Base-by-base conservation (phyloP, 169 alveolate genomes). In the Plasmodium yoelii region DNA sequence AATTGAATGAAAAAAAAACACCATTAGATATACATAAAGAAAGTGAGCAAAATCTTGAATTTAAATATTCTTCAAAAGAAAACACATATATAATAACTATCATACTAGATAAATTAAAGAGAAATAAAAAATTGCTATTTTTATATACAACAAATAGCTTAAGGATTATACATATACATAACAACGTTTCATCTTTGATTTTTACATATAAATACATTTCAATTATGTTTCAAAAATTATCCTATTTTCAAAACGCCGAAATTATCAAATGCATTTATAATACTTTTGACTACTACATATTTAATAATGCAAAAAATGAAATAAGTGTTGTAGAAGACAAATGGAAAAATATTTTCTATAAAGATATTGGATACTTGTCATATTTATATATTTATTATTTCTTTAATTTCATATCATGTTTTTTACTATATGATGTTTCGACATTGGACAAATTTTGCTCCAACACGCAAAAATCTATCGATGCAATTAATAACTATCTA, bases 401-500 rank as follows among this genome's bases (percentile, higher is more conserved):
- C 47, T 82, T 82, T 49, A 55, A 68, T 15, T 82, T 82, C 49
- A 5, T 82, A 60, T 56, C 57, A 15, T 82, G 86, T 68, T 82
- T 67, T 82, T 6, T 82, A 28, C 10, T 82, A 68, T 82, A 68
- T 68, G 90, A 82, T 22, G 56, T 57, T 15, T 56, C 34, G 9
- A 67, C 90, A 0, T 68, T 82, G 44, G 55, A 68, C 42, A 82
- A 68, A 70, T 82, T 82, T 56, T 82, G 90, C 28, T 82, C 86
- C 26, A 82, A 82, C 28, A 24, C 26, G 22, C 47, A 42, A n/a
- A 82, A 82, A 13, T 67, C 68, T 26, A 18, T 82, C 47, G 86
- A 82, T 19, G 67, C 39, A 2, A 60, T 82, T 70, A 82, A 68
- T 64, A 57, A n/a, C 18, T 70, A 82, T 60, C 42, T 82, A 12